phyloP scores from a whole-genome alignment of 116 monocot genomes.

The Papilionanthe hybrid region DNA sequence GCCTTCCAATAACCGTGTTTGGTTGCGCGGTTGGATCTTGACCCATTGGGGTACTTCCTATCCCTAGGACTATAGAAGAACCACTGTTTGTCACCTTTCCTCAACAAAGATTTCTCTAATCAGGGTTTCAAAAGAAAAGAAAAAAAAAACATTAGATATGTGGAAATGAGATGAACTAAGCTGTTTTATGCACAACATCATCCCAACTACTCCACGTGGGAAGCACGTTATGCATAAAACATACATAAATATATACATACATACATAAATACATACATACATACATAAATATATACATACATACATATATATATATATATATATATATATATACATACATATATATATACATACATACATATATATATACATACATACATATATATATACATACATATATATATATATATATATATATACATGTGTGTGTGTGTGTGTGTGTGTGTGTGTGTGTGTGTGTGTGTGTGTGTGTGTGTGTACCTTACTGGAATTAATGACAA shows the following conservation, averaged over 20 bases:
- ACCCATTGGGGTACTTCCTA: slow-evolving; percentile 84
- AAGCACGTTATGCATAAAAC: background rate
- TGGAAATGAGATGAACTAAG: background rate
- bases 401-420: too few species aligned
- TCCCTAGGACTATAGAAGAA: slow-evolving; percentile 85
- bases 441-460: too few species aligned
- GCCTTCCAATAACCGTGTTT: slow-evolving; percentile 88
- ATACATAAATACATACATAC: too few species aligned
- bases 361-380: too few species aligned
- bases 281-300: too few species aligned
- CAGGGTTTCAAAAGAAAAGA: background rate
- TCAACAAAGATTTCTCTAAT: slow-evolving; percentile 65
- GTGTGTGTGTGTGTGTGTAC: too few species aligned
- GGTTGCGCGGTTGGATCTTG: slow-evolving; percentile 78
- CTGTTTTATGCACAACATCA: background rate
- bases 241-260: too few species aligned
- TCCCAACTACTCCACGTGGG: background rate
- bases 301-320: too few species aligned
- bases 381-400: too few species aligned
- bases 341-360: too few species aligned
- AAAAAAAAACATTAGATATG: background rate
- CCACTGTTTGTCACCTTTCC: slow-evolving; percentile 88
- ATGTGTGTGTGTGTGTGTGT: too few species aligned
- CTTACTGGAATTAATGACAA: background rate
- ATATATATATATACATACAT: too few species aligned